Evolutionary conservation across 1,139 yeast species (phyloP), one percentile per base, ranked within the genome.

Genomic region (Candida pseudoviswanathii): DNA sequence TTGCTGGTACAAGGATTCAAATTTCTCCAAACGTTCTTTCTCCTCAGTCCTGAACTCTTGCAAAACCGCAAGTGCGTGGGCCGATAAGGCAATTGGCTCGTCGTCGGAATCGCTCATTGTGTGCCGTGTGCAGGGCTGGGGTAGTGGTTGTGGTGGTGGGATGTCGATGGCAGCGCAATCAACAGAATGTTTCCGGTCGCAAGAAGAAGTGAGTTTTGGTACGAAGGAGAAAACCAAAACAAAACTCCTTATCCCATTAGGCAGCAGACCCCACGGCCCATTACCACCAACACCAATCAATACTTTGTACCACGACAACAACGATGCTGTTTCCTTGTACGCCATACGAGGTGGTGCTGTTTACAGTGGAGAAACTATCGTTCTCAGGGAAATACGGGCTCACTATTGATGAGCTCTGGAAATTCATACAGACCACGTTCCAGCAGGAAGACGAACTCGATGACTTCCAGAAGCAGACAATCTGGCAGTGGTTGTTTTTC

Each of bases 41-140:
- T 89, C 92, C 65, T 90, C 96, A 25, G 70, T 67, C 58, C 76
- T 79, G 63, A 89, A 90, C 63, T 86, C 89, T 56, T 78, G 80
- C 46, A 90, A 75, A 1, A 96, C 96, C 1, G 91, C 94, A 50
- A 90, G 71, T 1, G 97, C 84, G 58, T 81, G 78, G 1, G 89
- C 77, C 0, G 96, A 86, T 43, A 89, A 75, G 1, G 80, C 68
- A 29, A 72, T 51, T 22, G 71, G 68, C 51, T 75, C 80, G 56
- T 75, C 79, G 53, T 72, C 77, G 5, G 72, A 71, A 41, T 69
- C 75, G 67, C 66, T 66, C 51, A 52, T 53, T 8, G 22, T 36
- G 16, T 30, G 30, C 6, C 34, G 43, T 16, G 29, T 21, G 46
- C 7, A 33, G 22, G 33, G 30, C 16, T 39, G 41, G 33, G 24